Percentiles rank a stretch among this genome's conserved stretches.
These are phyloP conservation scores for Pisolithus marmoratus DNA, from an alignment of 768 basidiomycete species.

Conservation along the genomic window DNA sequence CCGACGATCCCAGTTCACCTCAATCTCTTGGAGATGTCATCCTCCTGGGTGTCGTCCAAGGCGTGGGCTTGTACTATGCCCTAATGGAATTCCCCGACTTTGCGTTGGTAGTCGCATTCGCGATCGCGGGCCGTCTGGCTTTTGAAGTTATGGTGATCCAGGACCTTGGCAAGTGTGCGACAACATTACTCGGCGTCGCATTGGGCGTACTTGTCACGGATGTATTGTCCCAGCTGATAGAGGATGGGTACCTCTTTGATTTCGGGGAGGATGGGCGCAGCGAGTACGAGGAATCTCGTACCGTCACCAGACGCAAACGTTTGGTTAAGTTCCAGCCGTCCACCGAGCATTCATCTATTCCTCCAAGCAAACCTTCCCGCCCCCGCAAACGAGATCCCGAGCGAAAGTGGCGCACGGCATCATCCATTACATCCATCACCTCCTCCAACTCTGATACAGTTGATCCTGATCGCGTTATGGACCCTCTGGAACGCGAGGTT, in stretches of 20 bases:
- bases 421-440: conserved; percentile 47
- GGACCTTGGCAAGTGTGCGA: conserved; percentile 50
- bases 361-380: conserved; percentile 17
- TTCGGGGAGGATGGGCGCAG: conserved; percentile 21
- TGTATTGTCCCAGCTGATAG: conserved; percentile 60
- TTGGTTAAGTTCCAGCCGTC: conserved; percentile 42
- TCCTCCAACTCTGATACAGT: conserved; percentile 65
- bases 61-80: conserved; percentile 66
- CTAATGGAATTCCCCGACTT: conserved; percentile 49
- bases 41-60: conserved; percentile 70
- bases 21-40: conserved; percentile 51
- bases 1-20: conserved; percentile 24
- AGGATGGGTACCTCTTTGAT: conserved; percentile 36
- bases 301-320: conserved; percentile 29
- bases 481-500: conserved; percentile 69
- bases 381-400: conserved; percentile 24
- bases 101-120: conserved; percentile 50
- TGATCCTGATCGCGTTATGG: conserved; percentile 52
- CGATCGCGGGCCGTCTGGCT: conserved; percentile 55
- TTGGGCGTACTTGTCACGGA: conserved; percentile 70
- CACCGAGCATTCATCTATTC: conserved; percentile 27
- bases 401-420: conserved; percentile 29
- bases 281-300: conserved; percentile 8
- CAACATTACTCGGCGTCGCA: conserved; percentile 59
- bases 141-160: conserved; percentile 53